Base-by-base conservation (phyloP, 306 rosid genomes). In the Cyclanthera cordifolia region DNA sequence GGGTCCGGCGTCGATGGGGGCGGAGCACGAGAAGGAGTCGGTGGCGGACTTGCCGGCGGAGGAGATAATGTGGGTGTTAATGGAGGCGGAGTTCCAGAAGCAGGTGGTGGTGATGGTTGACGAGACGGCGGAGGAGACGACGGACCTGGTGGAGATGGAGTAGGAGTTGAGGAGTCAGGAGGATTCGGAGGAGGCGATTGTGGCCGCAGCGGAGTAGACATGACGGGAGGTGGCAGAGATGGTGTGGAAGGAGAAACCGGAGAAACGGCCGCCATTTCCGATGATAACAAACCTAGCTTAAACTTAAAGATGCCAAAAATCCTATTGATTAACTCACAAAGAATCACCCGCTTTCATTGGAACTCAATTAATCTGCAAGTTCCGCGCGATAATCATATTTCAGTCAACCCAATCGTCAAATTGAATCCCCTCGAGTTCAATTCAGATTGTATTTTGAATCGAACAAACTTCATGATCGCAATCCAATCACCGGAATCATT, bases 221-320 rank as follows among this genome's bases (percentile, higher is more conserved):
- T 3, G 28, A 79, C 55, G 17, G 81, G 71, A 49, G 69, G 81
- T 52, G 75, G 74, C 16, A 77, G 77, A 45, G 79, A 53, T 11
- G 63, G 54, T 3, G 76, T 45, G 19, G 84, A 49, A 10, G 39
- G 64, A 25, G 83, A 60, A 56, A 83, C 57, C 39, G 87, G 83
- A 24, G 86, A 78, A 46, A 63, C 57, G 21, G 82, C 79, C 27
- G 89, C 86, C 98, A 92, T 92, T 61, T 66, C 13, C 3, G 20
- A 34, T 48, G 10, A n/a, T 11, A 53, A 15, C 37, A 75, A 73
- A 17, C 73, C 75, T 27, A 27, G 64, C 64, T 27, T 27, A 76
- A 76, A 6, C n/a, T 67, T 32, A 63, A 48, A 6, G 28, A 70
- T 24, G 21, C 20, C n/a, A 4, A 64, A 21, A 64, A 21, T 64